Evolutionary conservation across 1,139 yeast species (phyloP).

Genomic region (Pichia terricola): DNA sequence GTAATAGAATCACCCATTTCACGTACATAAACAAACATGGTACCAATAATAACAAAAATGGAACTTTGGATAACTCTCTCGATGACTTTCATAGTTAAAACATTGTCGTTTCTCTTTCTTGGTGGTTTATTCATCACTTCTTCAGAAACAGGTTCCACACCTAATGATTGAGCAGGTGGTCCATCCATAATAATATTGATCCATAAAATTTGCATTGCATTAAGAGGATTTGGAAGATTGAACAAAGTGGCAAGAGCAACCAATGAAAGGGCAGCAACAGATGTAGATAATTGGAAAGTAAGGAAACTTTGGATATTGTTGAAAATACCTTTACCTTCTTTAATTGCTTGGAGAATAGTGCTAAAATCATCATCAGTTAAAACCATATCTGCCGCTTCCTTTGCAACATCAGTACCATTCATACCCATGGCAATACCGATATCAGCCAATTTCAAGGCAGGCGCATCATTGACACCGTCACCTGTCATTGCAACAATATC

Average conservation of each 20-base stretch:
- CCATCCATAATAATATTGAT: constrained; percentile 97
- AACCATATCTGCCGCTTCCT: constrained; percentile 97
- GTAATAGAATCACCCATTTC: constrained; percentile 85
- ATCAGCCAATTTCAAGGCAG: constrained; percentile 95
- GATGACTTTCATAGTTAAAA: constrained; percentile 59
- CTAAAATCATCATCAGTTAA: constrained; percentile 93
- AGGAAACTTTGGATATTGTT: constrained; percentile 88
- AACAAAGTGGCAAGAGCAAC: constrained; percentile 81
- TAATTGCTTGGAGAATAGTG: constrained; percentile 84
- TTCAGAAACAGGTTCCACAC: constrained; percentile 95
- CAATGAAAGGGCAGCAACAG: constrained; percentile 86
- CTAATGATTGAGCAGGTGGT: constrained; percentile 96
- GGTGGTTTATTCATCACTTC: constrained; percentile 95
- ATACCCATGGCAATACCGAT: constrained; percentile 97
- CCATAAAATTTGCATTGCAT: constrained; percentile 98
- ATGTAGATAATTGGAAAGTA: constrained; percentile 89
- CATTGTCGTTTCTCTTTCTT: constrained; percentile 73
- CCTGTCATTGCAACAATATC: constrained; percentile 99
- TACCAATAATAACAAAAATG: constrained; percentile 62
- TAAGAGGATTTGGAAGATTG: constrained; percentile 88
- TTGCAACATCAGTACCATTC: constrained; percentile 96
- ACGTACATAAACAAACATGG: constrained; percentile 70
- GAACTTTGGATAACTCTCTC: constrained; percentile 72
- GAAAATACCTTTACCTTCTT: constrained; percentile 95
- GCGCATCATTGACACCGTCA: constrained; percentile 98